Base-by-base conservation (phyloP, 352 stramenopile genomes). In the Phytophthora pseudosyringae region DNA sequence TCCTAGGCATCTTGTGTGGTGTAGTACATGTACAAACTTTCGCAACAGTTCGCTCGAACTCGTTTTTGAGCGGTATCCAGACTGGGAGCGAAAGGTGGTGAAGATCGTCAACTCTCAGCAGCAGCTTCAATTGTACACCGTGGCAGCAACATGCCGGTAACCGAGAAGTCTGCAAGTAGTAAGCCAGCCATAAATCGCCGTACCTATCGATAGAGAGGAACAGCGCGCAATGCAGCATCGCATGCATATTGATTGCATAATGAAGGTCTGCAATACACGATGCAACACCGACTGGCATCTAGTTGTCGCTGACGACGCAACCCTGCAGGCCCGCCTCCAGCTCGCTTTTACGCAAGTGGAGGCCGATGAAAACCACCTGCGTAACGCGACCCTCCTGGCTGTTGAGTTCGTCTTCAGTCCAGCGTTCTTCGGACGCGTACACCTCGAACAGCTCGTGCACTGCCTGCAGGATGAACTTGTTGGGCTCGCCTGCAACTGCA, bases 371-470 rank as follows among this genome's bases (percentile, higher is more conserved):
- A 44, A 93, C 84, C 28, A 93, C 68, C 15, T 83, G 76, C 32
- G 84, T 89, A 21, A 63, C 52, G 5, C 29, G 58, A 13, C 15
- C 25, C 29, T 67, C 55, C 21, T 58, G 52, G 18, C 12, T 26
- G 10, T 38, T 40, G 5, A 69, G 18, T 18, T 73, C 63, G 3
- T 38, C 45, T 26, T 69, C 54, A 26, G 39, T 38, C 83, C 83
- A 93, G 16, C 41, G 40, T 54, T 93, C 84, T 44, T 90, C 71
- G 4, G 78, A 87, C 16, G 73, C 58, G 60, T 90, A 90, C 18
- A 94, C 78, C 38, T 93, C 84, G 47, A 93, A 94, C 15, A 93
- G 61, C 55, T 94, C 84, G 47, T 93, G 83, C 35, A 94, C 86
- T n/a, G 82, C 86, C 53, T 94, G 86, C 26, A 94, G 66, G 18